Evolutionary conservation across 2,329 filamentous ascomycete genomes (phyloP), one percentile per base, ranked within the genome.

Genomic region (Coleophoma eucalyptorum): DNA sequence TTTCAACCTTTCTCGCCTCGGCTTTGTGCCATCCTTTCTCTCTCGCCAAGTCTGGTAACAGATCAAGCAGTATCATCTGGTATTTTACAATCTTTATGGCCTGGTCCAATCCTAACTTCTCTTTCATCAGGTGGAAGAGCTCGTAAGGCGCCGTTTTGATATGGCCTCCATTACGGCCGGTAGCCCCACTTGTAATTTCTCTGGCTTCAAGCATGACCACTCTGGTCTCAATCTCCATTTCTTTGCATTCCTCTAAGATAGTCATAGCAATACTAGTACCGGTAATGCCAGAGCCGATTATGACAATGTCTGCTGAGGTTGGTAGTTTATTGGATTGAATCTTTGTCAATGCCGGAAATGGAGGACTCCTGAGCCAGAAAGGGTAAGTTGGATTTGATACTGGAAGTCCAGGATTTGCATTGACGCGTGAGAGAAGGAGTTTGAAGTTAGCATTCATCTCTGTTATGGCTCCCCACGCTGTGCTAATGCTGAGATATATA

Each of bases 221-320:
- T n/a, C 38, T 43, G 32, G 48, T 44, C 2, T 46, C 15, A 5
- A 40, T 49, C n/a, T 51, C 55, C 32, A 55, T 50, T 65, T 57
- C 31, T 10, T 49, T 48, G 65, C 52, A 42, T 64, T 62, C 49
- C 19, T 56, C 46, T 21, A 69, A 58, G 2, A 70, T 49, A 3
- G 67, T 65, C 18, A 68, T 59, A 3, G 70, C 72, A 15, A 73
- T 62, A 18, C 68, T 67, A 3, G 69, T 71, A 10, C 71, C 76
- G 2, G 77, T 75, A 52, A 82, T 80, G 1, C 79, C 80, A 34
- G 77, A 80, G 19, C 79, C 78, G 54, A 81, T 73, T 38, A 81
- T 71, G 16, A 77, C 71, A 2, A 79, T 62, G 50, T 81, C 78
- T 5, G 70, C 72, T 6, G 65, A 59, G 2, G 57, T 42, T 0